Conservation (phyloP, 208 protist species). For the Vickermania spadyakhi region DNA sequence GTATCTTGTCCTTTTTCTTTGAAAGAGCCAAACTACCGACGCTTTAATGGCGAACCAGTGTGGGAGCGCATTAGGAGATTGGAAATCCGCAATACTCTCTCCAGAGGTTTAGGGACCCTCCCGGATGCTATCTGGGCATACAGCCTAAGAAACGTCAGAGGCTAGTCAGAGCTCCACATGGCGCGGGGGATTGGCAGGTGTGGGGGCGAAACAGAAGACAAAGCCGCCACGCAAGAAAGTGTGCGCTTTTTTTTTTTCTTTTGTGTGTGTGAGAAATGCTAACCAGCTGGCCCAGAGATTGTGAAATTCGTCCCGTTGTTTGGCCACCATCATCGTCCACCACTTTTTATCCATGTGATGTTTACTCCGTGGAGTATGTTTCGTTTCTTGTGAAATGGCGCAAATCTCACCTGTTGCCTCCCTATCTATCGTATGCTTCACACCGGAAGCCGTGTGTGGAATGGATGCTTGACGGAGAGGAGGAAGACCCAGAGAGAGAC, state of each 20-base stretch:
- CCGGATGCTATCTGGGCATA: slow-evolving; percentile 31
- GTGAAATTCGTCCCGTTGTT: too few relatives aligned
- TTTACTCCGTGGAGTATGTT: slow-evolving; percentile 69
- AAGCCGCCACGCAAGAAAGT: slow-evolving; percentile 19
- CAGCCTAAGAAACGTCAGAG: neutral
- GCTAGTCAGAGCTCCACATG: slow-evolving; percentile 3
- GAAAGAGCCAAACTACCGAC: slow-evolving; percentile 52
- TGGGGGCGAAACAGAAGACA: slow-evolving; percentile 66
- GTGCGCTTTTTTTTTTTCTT: slow-evolving; percentile 5
- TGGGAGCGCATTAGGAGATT: slow-evolving; percentile 20
- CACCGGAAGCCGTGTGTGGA: slow-evolving; percentile 37
- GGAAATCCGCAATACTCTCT: slow-evolving; percentile 52
- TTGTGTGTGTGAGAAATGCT: neutral
- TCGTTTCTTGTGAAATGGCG: slow-evolving; percentile 63
- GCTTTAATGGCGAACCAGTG: slow-evolving; percentile 28
- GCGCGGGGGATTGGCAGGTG: slow-evolving; percentile 18
- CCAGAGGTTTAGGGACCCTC: slow-evolving; percentile 68
- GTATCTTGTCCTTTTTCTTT: slow-evolving; percentile 58
- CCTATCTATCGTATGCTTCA: slow-evolving; percentile 33
- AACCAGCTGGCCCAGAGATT: slow-evolving; percentile 56
- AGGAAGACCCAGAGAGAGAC: slow-evolving; percentile 2
- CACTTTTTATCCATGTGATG: slow-evolving; percentile 53
- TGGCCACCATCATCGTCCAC: slow-evolving; percentile 38
- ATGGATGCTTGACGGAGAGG: slow-evolving; percentile 26
- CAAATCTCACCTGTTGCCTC: slow-evolving; percentile 12